Evolutionary conservation across 768 basidiomycete species (phyloP), one percentile per base, ranked within the genome.

Genomic region (Suillus occidentalis): DNA sequence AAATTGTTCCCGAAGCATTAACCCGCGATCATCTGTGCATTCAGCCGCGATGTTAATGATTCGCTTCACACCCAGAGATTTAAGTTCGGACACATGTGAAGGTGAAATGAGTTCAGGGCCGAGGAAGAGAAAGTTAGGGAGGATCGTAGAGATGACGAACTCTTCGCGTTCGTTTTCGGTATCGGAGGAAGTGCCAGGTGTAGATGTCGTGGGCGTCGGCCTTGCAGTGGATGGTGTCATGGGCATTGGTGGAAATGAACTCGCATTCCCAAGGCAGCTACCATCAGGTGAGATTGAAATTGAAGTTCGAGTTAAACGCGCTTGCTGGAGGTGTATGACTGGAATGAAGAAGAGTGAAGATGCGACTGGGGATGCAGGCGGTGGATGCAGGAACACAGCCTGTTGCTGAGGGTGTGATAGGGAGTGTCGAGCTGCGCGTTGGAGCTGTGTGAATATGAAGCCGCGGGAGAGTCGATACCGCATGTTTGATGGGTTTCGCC

Each of bases 41-140:
- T 98, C 96, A 13, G 85, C 84, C 20, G 96, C 96, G 55, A 97
- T 89, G 72, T 99, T 99, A 65, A 98, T 76, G 67, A 99, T 94
- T 63, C 95, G 81, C 75, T 87, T 90, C 64, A 98, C 90, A 0
- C 95, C 95, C 20, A 95, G 78, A 0, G 81, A 79, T 66, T 87
- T 82, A 55, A 98, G 79, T 76, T 90, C 87, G 25, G 85, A 80
- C 20, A 94, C 90, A 70, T 98, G 93, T 67, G 88, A 89, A 60
- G 82, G 81, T 13, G 81, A 76, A 4, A 89, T 89, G 34, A 92
- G 82, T 75, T 99, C 97, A 0, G 96, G 94, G 2, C 96, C 97
- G 39, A 98, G 84, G 76, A 87, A 99, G 34, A 99, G 80, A 78
- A 97, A 97, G 64, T 87, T 85, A 3, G 96, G 95, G 3, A 99